A percentile compares a stretch with the other conserved stretches of the same genome.
Evolutionary conservation across 768 basidiomycete genomes (phyloP).

Genomic region (Hericium erinaceus): DNA sequence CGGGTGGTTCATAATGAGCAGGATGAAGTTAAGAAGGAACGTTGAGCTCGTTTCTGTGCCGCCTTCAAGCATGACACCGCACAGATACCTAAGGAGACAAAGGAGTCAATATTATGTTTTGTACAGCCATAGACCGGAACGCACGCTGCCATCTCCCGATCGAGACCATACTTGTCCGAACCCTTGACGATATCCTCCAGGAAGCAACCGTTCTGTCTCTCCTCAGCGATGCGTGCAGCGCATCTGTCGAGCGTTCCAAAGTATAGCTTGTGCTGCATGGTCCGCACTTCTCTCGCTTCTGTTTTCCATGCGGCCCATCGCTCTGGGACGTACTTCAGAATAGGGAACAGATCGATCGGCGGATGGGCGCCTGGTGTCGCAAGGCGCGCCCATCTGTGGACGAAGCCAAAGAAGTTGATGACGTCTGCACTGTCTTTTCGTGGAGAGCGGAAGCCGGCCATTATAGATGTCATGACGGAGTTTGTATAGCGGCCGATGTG

Average conservation of each 20-base stretch:
- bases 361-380: slow-evolving; percentile 26
- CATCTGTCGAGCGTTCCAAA: background rate
- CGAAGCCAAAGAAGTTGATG: background rate
- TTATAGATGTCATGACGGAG: background rate
- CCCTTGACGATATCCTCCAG: slow-evolving; percentile 23
- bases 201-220: slow-evolving; percentile 8
- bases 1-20: background rate
- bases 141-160: slow-evolving; percentile 18
- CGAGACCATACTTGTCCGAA: slow-evolving; percentile 16
- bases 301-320: slow-evolving; percentile 27
- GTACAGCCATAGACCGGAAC: background rate
- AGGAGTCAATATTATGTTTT: background rate
- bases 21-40: background rate
- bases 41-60: background rate
- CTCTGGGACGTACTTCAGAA: slow-evolving; percentile 24
- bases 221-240: background rate
- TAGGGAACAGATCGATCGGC: slow-evolving; percentile 25
- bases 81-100: background rate
- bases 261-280: background rate
- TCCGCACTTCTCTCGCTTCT: background rate
- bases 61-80: background rate
- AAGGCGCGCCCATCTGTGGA: background rate
- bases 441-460: background rate
- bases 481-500: background rate
- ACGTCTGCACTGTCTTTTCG: background rate